Evolutionary conservation across 1,284 basidiomycete species (phyloP), one percentile per base, ranked within the genome.

Genomic region (Apiotrichum domesticum): DNA sequence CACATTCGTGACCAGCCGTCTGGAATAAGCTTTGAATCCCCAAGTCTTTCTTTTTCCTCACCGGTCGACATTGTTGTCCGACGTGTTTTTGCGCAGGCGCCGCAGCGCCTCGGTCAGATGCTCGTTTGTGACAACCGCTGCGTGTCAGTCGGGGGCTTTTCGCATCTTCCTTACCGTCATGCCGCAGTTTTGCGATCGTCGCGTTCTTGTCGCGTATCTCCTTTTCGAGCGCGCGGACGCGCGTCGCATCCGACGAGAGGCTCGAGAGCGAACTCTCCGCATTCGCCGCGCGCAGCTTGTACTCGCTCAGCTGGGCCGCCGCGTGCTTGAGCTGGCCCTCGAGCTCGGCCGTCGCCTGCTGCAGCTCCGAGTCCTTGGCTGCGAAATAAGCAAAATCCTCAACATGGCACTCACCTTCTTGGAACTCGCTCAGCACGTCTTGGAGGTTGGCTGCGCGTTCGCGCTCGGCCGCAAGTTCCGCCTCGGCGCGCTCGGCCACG

Each of bases 61-160:
- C 77, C 79, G 81, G 72, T 98, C 95, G 15, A 98, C 95, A 61
- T 90, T 95, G 52, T 84, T 87, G 58, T 91, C 90, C 1, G 88
- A 84, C 3, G 89, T 87, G 59, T 87, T 89, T 63, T 86, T 87
- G 40, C 92, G 85, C 46, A 98, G 80, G 29, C 95, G 85, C 13
- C 94, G 87, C n/a, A 99, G 82, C 0, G 96, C 94, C 75, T 98
- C 94, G 65, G 93, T 97, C 7, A 99, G 81, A 69, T 99, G 95
- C 71, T 98, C 95, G 68, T 98, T 98, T 70, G 95, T 86, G 56
- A 98, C 93, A 8, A 96, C 90, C 49, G 87, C 92, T 94, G 63
- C 9, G 61, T 3, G 34, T 71, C 37, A 43, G 57, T 29, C 21
- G 29, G 29, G 29, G 29, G 29, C 29, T 29, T 29, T 29, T 39